Base-by-base conservation (phyloP, 2,329 filamentous ascomycete genomes). In the Stemphylium vesicarium region DNA sequence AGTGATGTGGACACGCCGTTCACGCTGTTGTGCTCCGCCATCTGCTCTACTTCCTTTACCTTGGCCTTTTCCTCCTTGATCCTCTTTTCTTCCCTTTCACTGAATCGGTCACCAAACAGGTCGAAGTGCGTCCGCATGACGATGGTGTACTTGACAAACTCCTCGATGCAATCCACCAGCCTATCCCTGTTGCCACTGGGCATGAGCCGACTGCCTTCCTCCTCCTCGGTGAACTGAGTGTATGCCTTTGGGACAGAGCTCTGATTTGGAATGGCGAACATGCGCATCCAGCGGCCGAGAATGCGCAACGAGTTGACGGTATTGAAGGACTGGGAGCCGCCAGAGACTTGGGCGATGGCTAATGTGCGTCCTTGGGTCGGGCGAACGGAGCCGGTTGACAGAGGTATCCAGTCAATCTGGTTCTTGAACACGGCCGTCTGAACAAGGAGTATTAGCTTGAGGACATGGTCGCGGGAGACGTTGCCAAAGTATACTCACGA, bases 401-500 rank as follows among this genome's bases (percentile, higher is more conserved):
- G 76, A 0, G 86, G 86, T 33, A 89, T 86, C 87, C 87, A 89
- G 70, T 89, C 87, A 42, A 89, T 88, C 59, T 89, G 86, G 60
- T 87, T 87, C 60, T 89, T 89, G 78, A 89, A 89, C 0, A 88
- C 83, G 4, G 81, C 85, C 0, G 86, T 88, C 79, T 84, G 41
- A 16, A 29, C 26, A 29, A 20, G 10, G 37, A 59, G 45, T 51
- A 37, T 56, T 24, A 39, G 39, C 8, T 2, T 9, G 5, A 15
- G 29, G 16, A n/a, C 5, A 49, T 35, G 24, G 20, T 13, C n/a
- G 8, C 6, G 22, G 24, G 16, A 15, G 6, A 29, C 29, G 41
- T 29, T 18, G 18, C 37, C 39, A 11, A 33, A 26, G 1, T 5
- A 15, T 22, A 50, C 78, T 63, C 50, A 84, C 83, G 36, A 88